Evolutionary conservation across 106 monocot species (phyloP), one percentile per base, ranked within the genome.

Genomic region (Iris macrosiphon): DNA sequence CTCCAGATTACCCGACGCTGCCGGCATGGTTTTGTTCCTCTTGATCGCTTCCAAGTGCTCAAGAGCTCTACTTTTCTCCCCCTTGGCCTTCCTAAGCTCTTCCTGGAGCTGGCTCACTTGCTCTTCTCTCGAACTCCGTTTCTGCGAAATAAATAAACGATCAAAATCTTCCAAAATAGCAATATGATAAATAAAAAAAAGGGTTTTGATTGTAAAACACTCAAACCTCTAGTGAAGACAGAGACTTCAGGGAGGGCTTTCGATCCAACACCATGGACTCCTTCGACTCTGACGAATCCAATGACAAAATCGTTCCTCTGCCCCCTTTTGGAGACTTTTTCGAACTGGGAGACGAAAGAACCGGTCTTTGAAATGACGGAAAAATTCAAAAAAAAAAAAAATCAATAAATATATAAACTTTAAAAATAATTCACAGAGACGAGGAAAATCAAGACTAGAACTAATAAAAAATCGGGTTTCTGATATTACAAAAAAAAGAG

Each of bases 21-120:
- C 57, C 21, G 41, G 41, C 57, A 58, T 26, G 25, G 6, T 58
- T 27, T 58, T 58, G 7, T 26, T 74, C 74, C 55, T 87, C 19
- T 41, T 58, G 27, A 58, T 9, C 17, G 40, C 57, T 28, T 58
- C 57, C 5, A 58, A 31, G 18, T 58, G 77, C 53, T 75, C 70
- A 6, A 67, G 17, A 7, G 65, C 72, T 30, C 49, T 52, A 13
- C 59, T 35, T 31, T 52, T 77, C 66, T 86, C 86, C 31, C 77
- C 76, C 58, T 35, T 71, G 18, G 67, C 70, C 55, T 50, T 77
- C 66, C 48, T 71, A 49, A 87, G 52, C 47, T 82, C 87, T 19
- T 82, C 87, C 19, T 68, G 74, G 31, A 87, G 76, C 63, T 71
- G 46, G 4, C 23, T 23, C 51, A 81, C 1, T 41, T 77, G 73